These are phyloP conservation scores for Camelina neglecta DNA, from an alignment of 345 rosid species.

Conservation along the genomic window DNA sequence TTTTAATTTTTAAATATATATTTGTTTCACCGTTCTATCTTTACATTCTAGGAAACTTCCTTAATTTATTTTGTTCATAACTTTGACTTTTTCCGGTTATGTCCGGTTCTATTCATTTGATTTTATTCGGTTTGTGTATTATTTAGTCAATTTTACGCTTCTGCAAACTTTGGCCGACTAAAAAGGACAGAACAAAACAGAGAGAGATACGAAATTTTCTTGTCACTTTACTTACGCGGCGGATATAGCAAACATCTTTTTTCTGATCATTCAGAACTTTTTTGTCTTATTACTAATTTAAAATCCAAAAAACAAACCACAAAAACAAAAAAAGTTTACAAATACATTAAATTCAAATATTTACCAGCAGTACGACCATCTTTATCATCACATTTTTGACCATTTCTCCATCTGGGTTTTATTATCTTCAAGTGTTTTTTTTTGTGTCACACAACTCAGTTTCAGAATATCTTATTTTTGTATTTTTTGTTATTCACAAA, in stretches of 20 bases:
- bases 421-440: constrained; percentile 28
- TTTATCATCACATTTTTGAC: constrained; percentile 34
- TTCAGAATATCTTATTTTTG: constrained; percentile 3
- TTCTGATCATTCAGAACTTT: constrained; percentile 18
- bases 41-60: constrained; percentile 28
- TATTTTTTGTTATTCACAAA: constrained; percentile 22
- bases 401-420: constrained; percentile 32
- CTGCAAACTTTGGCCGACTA: constrained; percentile 24
- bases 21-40: constrained; percentile 26
- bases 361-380: constrained; percentile 12
- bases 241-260: constrained; percentile 28
- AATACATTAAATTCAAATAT: constrained; percentile 4
- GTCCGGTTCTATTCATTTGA: not conserved
- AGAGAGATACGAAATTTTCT: constrained; percentile 25
- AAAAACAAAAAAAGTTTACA: not conserved
- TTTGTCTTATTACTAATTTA: constrained; percentile 14
- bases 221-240: constrained; percentile 25
- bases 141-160: not conserved
- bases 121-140: not conserved
- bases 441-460: constrained; percentile 12
- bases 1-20: not conserved
- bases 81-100: constrained; percentile 15
- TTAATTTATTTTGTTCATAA: not conserved
- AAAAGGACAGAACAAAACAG: constrained; percentile 23
- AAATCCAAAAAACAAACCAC: not conserved